A percentile compares a stretch with the other conserved stretches of the same genome.
Conservation (phyloP, 2,329 filamentous ascomycete genomes). For the Scedosporium boydii region DNA sequence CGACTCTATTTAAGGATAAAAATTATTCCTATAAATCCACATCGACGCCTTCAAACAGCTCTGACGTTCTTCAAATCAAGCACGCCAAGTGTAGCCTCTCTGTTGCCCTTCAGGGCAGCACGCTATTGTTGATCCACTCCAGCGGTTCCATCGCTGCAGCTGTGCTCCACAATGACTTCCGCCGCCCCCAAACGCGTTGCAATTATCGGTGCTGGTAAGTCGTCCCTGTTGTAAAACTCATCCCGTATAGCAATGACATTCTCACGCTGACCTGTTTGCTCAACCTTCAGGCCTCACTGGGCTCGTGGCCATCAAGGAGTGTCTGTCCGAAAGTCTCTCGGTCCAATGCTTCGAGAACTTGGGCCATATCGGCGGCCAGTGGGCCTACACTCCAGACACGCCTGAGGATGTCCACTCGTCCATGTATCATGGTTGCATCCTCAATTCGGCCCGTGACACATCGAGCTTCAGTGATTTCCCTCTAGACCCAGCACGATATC, state of each 20-base stretch:
- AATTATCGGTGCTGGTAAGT: slow-evolving; percentile 15
- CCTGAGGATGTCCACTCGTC: slow-evolving; percentile 18
- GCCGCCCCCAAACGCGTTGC: slow-evolving; percentile 11
- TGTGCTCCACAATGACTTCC: neutral
- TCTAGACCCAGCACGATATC: slow-evolving; percentile 25
- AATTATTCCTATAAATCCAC: too few relatives aligned
- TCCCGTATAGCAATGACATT: neutral
- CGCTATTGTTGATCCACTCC: neutral
- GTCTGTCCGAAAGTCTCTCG: slow-evolving; percentile 23
- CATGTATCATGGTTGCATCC: slow-evolving; percentile 24
- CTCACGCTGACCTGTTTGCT: neutral
- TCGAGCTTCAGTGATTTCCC: slow-evolving; percentile 29
- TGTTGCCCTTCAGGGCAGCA: too few relatives aligned
- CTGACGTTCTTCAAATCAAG: too few relatives aligned
- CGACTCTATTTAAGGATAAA: too few relatives aligned
- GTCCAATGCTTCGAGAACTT: slow-evolving; percentile 25
- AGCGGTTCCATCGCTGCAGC: neutral
- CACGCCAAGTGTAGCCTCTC: too few relatives aligned
- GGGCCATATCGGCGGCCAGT: slow-evolving; percentile 25
- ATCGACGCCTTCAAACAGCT: too few relatives aligned
- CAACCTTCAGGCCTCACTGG: slow-evolving; percentile 20
- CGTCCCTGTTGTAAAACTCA: too few relatives aligned
- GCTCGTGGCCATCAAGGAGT: slow-evolving; percentile 26
- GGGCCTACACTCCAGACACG: slow-evolving; percentile 23
- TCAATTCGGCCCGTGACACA: slow-evolving; percentile 27